Base-by-base conservation (phyloP, 768 basidiomycete species). In the Mycena belliarum region DNA sequence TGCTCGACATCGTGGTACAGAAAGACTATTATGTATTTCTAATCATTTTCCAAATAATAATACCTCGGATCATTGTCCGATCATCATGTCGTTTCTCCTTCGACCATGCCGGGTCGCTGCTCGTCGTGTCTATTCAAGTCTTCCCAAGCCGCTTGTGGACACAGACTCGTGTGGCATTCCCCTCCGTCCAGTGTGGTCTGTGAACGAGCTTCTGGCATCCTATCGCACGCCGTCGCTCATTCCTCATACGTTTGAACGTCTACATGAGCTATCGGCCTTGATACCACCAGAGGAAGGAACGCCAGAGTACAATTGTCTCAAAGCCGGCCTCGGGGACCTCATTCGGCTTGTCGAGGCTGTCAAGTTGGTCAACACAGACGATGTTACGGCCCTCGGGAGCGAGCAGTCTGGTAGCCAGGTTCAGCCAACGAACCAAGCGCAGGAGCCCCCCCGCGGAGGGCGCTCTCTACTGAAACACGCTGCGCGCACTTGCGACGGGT, bases 271-370 rank as follows among this genome's bases (percentile, higher is more conserved):
- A 44, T 86, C 91, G 46, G 91, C 92, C 32, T 79, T 94, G 42
- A 68, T 80, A 25, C 84, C 89, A 2, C 92, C 91, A 2, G 68
- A 75, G 45, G 76, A 83, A 57, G 82, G 80, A 35, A 83, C 89
- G 0, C 66, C 69, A 6, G 81, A 85, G 56, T 80, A 86, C 61
- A 64, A 68, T 3, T 68, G 70, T 20, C 72, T 88, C 41, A 87
- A 83, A 58, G 59, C 63, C 40, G 85, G 89, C 60, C 71, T 94
- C 60, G 86, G 88, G 62, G 86, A 87, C 51, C 80, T 94, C 48
- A 75, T 93, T 54, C 82, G 79, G 60, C 77, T 94, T 11, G 91
- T 94, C 15, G 90, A 93, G 66, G 91, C 91, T 4, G 91, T 93
- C 50, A 89, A 83, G 69, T 69, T 88, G 24, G 84, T 88, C 42